Evolutionary conservation across 495 filamentous ascomycete species (phyloP).

Genomic region (Glutinoglossum americanum): DNA sequence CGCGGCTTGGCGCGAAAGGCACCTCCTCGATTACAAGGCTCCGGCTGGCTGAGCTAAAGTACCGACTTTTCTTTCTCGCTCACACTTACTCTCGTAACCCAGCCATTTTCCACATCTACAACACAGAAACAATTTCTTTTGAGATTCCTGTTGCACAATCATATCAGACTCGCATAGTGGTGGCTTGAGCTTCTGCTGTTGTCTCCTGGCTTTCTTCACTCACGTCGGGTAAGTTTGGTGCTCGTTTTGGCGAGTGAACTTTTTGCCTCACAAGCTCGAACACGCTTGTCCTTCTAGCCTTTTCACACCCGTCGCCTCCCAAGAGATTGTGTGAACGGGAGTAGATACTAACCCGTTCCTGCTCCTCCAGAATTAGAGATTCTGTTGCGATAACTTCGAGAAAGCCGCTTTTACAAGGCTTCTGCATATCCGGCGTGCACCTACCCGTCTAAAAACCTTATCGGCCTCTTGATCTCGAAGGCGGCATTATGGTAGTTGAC

Average conservation of each 20-base stretch:
- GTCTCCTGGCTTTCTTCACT: neutral
- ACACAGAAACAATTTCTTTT: neutral
- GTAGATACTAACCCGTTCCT: neutral
- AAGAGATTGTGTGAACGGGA: neutral
- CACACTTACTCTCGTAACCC: neutral
- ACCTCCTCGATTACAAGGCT: neutral
- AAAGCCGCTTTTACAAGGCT: neutral
- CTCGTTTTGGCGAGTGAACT: neutral
- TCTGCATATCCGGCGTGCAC: neutral
- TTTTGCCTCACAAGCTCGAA: neutral
- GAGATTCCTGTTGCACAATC: neutral
- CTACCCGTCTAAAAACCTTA: neutral
- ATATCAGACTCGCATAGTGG: neutral
- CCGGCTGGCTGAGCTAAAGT: conserved; percentile 1
- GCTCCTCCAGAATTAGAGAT: neutral
- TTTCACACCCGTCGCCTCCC: neutral
- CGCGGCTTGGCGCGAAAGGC: neutral
- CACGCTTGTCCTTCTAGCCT: neutral
- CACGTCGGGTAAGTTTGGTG: neutral
- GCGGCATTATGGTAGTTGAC: conserved; percentile 65
- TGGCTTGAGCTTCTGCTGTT: neutral
- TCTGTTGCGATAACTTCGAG: neutral
- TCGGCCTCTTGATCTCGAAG: neutral
- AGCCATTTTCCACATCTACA: neutral
- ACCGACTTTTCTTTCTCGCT: neutral